Conservation (phyloP, 1,284 basidiomycete genomes). For the Thelephora terrestris region DNA sequence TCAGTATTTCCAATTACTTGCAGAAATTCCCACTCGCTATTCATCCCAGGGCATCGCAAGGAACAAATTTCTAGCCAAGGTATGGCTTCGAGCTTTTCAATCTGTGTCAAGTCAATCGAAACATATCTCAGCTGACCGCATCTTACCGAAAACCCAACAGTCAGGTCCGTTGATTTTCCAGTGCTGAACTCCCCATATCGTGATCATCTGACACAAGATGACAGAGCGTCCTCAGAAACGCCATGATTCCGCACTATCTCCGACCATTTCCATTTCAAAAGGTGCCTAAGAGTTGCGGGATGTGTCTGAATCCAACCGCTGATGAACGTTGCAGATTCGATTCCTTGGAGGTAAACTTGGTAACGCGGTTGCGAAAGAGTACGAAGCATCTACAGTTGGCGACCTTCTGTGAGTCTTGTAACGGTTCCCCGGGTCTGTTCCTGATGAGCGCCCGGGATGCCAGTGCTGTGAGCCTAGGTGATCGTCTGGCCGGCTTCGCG, state of each 20-base stretch:
- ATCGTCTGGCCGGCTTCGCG: conserved; percentile 9
- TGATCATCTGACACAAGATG: neutral
- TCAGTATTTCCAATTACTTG: neutral
- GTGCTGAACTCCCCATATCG: neutral
- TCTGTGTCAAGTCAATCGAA: neutral
- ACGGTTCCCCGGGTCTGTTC: neutral
- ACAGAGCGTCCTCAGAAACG: conserved; percentile 73
- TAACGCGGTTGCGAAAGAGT: conserved; percentile 77
- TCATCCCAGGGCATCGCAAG: conserved; percentile 69
- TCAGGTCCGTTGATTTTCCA: conserved; percentile 41
- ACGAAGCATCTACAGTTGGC: conserved; percentile 79
- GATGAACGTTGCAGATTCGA: conserved; percentile 57
- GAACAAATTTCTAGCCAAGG: conserved; percentile 94
- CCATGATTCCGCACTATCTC: conserved; percentile 78
- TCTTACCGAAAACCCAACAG: conserved; percentile 86
- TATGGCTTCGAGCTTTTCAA: conserved; percentile 20
- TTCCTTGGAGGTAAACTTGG: conserved; percentile 95
- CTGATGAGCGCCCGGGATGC: neutral
- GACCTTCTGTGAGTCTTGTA: conserved; percentile 63
- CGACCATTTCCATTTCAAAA: conserved; percentile 81
- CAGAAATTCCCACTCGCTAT: neutral
- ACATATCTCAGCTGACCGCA: conserved; percentile 55
- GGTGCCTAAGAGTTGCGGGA: conserved; percentile 28
- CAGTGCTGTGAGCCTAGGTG: conserved; percentile 41
- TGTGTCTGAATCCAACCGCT: neutral